A percentile compares a stretch with the other conserved stretches of the same genome.
These are phyloP conservation scores for Geosmithia morbida DNA, from an alignment of 2,329 filamentous ascomycete species.

Conservation along the genomic window DNA sequence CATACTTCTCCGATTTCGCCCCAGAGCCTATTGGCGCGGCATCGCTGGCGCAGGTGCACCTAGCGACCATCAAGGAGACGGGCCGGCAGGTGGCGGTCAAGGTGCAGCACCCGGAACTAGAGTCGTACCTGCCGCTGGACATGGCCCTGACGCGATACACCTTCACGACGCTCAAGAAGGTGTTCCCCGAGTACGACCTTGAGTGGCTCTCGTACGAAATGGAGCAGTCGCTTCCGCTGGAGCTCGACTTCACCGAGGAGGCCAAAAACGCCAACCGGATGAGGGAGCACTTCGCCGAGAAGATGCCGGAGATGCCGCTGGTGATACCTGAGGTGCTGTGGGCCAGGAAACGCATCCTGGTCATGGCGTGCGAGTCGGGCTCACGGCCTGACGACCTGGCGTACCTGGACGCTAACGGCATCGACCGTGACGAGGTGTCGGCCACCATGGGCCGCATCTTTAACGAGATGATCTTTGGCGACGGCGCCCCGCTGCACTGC, in stretches of 20 bases:
- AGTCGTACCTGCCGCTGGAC: constrained; percentile 83
- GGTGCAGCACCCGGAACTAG: constrained; percentile 80
- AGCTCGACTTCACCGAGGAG: constrained; percentile 80
- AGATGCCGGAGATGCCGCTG: constrained; percentile 61
- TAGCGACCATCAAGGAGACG: constrained; percentile 68
- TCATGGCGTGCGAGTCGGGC: constrained; percentile 89
- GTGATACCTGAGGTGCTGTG: constrained; percentile 83
- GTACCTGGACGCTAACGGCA: constrained; percentile 72
- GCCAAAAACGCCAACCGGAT: constrained; percentile 71
- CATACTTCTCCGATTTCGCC: constrained; percentile 79
- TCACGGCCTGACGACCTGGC: constrained; percentile 77
- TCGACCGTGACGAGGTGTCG: constrained; percentile 91
- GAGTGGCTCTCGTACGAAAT: constrained; percentile 93
- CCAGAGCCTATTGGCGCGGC: constrained; percentile 75
- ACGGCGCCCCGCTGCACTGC: constrained; percentile 79
- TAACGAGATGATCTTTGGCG: constrained; percentile 98
- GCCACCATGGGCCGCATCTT: constrained; percentile 83
- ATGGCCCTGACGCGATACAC: constrained; percentile 76
- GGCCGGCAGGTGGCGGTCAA: constrained; percentile 89
- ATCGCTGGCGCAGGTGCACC: constrained; percentile 86
- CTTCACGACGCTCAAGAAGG: constrained; percentile 77
- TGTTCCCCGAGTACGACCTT: constrained; percentile 95
- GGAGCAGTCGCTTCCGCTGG: constrained; percentile 77
- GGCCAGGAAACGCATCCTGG: constrained; percentile 77
- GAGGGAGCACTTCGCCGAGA: constrained; percentile 61